Evolutionary conservation across 148 eudicot genomes (phyloP).

Genomic region (Rhododendron molle): DNA sequence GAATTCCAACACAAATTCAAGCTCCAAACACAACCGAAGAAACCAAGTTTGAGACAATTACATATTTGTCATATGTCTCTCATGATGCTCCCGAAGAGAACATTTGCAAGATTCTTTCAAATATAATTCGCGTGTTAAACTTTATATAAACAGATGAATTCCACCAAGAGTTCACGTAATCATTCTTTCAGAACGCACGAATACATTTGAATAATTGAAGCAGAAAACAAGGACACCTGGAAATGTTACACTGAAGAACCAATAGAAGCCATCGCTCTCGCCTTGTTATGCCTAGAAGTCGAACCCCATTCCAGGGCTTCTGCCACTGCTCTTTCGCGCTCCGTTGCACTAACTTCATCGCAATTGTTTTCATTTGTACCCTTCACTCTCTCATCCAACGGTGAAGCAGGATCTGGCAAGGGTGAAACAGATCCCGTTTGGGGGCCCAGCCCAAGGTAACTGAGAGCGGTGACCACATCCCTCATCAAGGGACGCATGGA

Average conservation of each 20-base stretch:
- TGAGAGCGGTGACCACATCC: constrained; percentile 76
- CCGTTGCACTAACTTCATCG: constrained; percentile 22
- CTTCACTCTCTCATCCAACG: constrained; percentile 4
- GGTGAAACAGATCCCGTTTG: constrained; percentile 20
- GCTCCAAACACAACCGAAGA: neutral
- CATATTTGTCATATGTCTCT: neutral
- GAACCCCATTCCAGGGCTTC: constrained; percentile 84
- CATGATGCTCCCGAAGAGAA: neutral
- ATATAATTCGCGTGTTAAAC: neutral
- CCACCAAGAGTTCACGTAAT: neutral
- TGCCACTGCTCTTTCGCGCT: constrained; percentile 63
- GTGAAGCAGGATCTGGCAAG: constrained; percentile 24
- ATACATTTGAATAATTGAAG: neutral
- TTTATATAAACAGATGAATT: neutral
- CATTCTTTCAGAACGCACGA: neutral
- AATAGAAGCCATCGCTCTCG: constrained; percentile 11
- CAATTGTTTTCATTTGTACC: neutral
- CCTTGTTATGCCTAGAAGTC: constrained; percentile 25
- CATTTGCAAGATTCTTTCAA: neutral
- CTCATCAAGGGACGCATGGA: constrained; percentile 59
- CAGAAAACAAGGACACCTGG: neutral
- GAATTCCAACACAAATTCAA: neutral
- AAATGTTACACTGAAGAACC: neutral
- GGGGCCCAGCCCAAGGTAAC: constrained; percentile 35
- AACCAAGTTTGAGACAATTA: neutral